Base-by-base conservation (phyloP, 768 basidiomycete genomes). In the Infundibulicybe gibba region DNA sequence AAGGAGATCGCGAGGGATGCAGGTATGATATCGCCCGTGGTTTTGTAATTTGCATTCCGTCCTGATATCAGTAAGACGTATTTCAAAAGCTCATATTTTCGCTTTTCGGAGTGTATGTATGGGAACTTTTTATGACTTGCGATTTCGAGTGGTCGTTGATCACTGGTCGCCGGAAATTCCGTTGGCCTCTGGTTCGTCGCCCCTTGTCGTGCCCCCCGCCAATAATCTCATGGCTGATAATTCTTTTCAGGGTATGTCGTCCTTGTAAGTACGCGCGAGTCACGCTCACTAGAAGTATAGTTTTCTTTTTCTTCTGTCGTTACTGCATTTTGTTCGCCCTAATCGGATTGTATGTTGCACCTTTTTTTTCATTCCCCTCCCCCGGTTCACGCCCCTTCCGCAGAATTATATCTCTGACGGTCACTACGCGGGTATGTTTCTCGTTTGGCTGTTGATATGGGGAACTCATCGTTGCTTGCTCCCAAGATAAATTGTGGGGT, bases 241-340 rank as follows among this genome's bases (percentile, higher is more conserved):
- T 25, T 25, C 25, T 3, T 25, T 25, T 8, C 25, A 25, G 25
- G 25, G 25, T 25, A 4, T 25, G 25, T 25, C 25, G 3, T 25
- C 25, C 25, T 25, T 25, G 25, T 4, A 8, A 8, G 8, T 25
- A 25, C 8, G 25, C 3, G 25, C 25, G 25, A 3, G 25, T 25
- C 25, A 25, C 8, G 8, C 25, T 25, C 25, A 25, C 25, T 25
- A 8, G 25, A 25, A 25, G 32, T 17, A 2, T 40, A 69, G 84
- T 78, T 19, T 81, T 84, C 50, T 83, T 84, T 59, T 85, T 88
- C 59, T 65, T 84, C 19, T 83, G 79, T 58, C 79, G 85, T 49
- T 87, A 87, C 60, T 83, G 81, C 61, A 80, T 87, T 71, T 56
- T 87, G n/a, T 68, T 79, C 47, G 75, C 84, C 3, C 71, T 86